Evolutionary conservation across 441 rosid genomes (phyloP).

Genomic region (Jatropha multifida): DNA sequence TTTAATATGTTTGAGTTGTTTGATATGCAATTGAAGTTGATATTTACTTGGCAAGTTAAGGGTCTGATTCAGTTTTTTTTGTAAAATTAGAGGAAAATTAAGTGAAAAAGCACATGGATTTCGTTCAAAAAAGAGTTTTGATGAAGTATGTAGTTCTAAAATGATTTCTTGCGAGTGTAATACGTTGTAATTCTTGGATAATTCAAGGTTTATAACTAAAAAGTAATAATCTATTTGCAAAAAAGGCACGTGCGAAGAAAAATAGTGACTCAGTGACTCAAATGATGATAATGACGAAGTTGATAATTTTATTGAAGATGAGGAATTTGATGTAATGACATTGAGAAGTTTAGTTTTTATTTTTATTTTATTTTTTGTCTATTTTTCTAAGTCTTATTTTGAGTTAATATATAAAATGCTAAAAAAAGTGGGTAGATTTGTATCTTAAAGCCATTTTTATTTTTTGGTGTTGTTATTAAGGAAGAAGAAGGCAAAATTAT

Average conservation of each 20-base stretch:
- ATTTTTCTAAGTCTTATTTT: too few relatives aligned
- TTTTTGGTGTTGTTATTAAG: too few relatives aligned
- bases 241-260: background rate
- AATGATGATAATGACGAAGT: constrained; percentile 10
- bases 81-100: constrained; percentile 34
- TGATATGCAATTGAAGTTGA: constrained; percentile 41
- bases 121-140: constrained; percentile 24
- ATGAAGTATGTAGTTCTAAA: background rate
- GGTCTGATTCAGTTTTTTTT: constrained; percentile 30
- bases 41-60: constrained; percentile 31
- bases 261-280: constrained; percentile 12
- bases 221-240: background rate
- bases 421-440: too few relatives aligned
- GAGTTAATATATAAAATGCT: too few relatives aligned
- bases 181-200: too few relatives aligned
- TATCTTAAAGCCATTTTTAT: too few relatives aligned
- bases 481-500: too few relatives aligned
- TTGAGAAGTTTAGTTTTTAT: constrained; percentile 54
- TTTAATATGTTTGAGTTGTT: constrained; percentile 23
- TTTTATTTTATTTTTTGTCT: too few relatives aligned
- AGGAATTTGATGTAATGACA: constrained; percentile 44
- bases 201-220: background rate
- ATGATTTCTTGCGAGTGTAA: too few relatives aligned
- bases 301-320: constrained; percentile 4
- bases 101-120: constrained; percentile 22